A percentile compares a stretch with the other conserved stretches of the same genome.
Evolutionary conservation across 495 filamentous ascomycete genomes (phyloP).

Genomic region (Lasiosphaeria miniovina): DNA sequence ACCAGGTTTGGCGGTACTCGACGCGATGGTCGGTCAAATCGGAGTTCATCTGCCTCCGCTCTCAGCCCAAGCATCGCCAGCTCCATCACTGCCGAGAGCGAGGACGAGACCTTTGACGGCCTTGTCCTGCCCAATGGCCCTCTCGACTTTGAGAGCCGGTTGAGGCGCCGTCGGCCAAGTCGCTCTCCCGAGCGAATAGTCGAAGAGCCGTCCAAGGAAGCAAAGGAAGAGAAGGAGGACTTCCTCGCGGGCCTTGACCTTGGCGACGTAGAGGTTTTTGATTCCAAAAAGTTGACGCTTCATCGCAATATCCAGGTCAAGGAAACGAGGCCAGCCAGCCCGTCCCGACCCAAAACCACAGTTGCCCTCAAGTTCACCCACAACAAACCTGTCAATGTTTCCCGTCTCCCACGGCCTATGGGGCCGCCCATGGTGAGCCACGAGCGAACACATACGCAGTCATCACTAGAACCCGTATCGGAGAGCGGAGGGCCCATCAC

Average conservation of each 20-base stretch:
- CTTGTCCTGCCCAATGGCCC: conserved; percentile 79
- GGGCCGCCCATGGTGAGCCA: conserved; percentile 54
- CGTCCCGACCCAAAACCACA: conserved; percentile 64
- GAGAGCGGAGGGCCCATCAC: conserved; percentile 77
- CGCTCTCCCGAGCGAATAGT: conserved; percentile 40
- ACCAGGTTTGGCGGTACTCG: conserved; percentile 83
- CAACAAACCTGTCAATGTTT: conserved; percentile 47
- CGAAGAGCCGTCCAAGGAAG: conserved; percentile 27
- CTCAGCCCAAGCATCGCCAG: conserved; percentile 90
- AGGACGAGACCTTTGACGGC: conserved; percentile 86
- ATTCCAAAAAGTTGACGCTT: conserved; percentile 73
- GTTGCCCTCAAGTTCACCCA: conserved; percentile 89
- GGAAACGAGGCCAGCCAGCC: conserved; percentile 60
- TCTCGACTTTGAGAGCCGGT: conserved; percentile 70
- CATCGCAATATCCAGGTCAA: conserved; percentile 94
- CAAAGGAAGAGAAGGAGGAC: conserved; percentile 62
- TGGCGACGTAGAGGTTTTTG: conserved; percentile 76
- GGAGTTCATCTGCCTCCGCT: conserved; percentile 81
- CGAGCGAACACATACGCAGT: conserved; percentile 61
- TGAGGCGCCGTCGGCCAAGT: conserved; percentile 65
- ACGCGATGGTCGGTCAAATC: conserved; percentile 69
- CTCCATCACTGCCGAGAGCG: conserved; percentile 87
- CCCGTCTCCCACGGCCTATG: conserved; percentile 59
- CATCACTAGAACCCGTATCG: conserved; percentile 88
- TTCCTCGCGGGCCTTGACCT: conserved; percentile 87